These are phyloP conservation scores for Alternaria sp. DNA, from an alignment of 2,329 filamentous ascomycete species.

Conservation along the genomic window DNA sequence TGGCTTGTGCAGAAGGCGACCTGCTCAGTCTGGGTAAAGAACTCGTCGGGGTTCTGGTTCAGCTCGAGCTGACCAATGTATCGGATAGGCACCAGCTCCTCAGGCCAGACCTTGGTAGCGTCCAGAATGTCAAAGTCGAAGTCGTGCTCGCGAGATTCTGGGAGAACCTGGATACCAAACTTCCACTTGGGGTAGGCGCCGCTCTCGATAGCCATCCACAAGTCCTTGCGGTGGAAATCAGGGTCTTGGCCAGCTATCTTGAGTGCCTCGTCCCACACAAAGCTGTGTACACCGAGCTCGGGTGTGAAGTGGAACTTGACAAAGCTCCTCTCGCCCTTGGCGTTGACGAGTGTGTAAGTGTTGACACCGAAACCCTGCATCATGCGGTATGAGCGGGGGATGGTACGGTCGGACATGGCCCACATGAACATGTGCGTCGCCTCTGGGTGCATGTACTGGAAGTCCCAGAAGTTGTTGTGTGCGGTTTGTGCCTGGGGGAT, in stretches of 20 bases:
- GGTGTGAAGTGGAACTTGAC: slow-evolving; percentile 82
- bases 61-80: slow-evolving; percentile 82
- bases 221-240: slow-evolving; percentile 81
- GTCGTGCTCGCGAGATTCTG: slow-evolving; percentile 72
- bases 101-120: slow-evolving; percentile 85
- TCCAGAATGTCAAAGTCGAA: slow-evolving; percentile 89
- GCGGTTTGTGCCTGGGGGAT: slow-evolving; percentile 73
- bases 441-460: slow-evolving; percentile 68
- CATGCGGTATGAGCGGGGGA: slow-evolving; percentile 79
- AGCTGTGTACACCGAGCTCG: slow-evolving; percentile 74
- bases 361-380: slow-evolving; percentile 89
- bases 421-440: slow-evolving; percentile 82
- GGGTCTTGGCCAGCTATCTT: slow-evolving; percentile 70
- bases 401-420: slow-evolving; percentile 76
- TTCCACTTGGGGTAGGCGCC: slow-evolving; percentile 78
- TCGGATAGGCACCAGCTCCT: slow-evolving; percentile 74
- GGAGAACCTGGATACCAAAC: slow-evolving; percentile 80
- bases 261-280: slow-evolving; percentile 81
- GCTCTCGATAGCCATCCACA: slow-evolving; percentile 74
- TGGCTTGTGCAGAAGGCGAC: slow-evolving; percentile 83
- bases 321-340: slow-evolving; percentile 71
- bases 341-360: slow-evolving; percentile 73
- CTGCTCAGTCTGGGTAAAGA: slow-evolving; percentile 83
- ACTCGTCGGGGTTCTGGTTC: slow-evolving; percentile 81
- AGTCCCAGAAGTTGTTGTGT: slow-evolving; percentile 82